Percentiles rank a stretch among this genome's conserved stretches.
Evolutionary conservation across 2,329 filamentous ascomycete species (phyloP).

Genomic region (Calonectria pseudoreteaudii): DNA sequence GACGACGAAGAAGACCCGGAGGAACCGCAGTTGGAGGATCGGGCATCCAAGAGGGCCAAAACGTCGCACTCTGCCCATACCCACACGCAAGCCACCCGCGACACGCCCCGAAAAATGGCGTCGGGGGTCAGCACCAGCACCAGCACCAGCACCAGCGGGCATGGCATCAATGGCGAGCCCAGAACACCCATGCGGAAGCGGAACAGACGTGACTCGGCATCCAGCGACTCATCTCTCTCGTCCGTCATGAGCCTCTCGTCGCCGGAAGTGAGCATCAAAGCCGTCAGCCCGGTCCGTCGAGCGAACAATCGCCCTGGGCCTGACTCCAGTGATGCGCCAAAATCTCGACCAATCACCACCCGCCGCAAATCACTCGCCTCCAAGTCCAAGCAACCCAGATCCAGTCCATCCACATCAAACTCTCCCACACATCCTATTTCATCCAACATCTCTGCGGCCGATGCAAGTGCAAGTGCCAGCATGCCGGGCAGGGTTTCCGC

Average conservation of each 20-base stretch:
- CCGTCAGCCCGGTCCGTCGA: slow-evolving; percentile 45
- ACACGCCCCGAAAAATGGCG: slow-evolving; percentile 43
- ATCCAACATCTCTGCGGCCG: slow-evolving; percentile 31
- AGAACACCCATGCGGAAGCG: slow-evolving; percentile 53
- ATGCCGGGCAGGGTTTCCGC: slow-evolving; percentile 56
- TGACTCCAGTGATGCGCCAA: slow-evolving; percentile 52
- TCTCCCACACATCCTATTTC: slow-evolving; percentile 45
- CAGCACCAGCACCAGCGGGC: slow-evolving; percentile 18
- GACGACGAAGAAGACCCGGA: slow-evolving; percentile 3
- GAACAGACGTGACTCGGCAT: slow-evolving; percentile 50
- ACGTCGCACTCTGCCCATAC: slow-evolving; percentile 42
- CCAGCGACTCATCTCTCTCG: slow-evolving; percentile 58
- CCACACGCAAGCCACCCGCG: slow-evolving; percentile 37
- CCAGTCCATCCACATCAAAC: slow-evolving; percentile 52
- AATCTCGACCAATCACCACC: slow-evolving; percentile 54
- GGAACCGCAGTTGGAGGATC: slow-evolving; percentile 36
- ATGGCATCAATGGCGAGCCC: slow-evolving; percentile 34
- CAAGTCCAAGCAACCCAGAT: slow-evolving; percentile 49
- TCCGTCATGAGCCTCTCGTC: slow-evolving; percentile 54
- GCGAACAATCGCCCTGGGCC: slow-evolving; percentile 39
- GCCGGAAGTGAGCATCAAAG: slow-evolving; percentile 48
- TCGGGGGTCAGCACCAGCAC: slow-evolving; percentile 21
- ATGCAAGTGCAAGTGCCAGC: slow-evolving; percentile 45
- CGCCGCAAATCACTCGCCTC: slow-evolving; percentile 54
- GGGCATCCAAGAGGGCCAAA: slow-evolving; percentile 53